phyloP scores from a whole-genome alignment of 225 moss, liverwort and hornwort genomes.

The Physcomitrium patens region DNA sequence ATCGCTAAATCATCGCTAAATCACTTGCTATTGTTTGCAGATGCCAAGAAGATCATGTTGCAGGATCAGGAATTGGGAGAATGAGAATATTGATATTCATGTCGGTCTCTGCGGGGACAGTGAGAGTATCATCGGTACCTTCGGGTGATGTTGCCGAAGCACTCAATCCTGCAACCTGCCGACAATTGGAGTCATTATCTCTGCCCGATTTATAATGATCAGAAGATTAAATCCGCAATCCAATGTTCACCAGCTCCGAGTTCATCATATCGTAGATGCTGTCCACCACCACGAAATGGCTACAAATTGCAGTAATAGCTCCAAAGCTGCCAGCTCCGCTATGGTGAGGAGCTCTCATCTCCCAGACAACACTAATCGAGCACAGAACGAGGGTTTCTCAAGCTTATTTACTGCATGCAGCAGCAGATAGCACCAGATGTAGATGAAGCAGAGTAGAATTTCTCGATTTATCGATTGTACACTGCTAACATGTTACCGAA shows the following conservation, averaged over 20 bases:
- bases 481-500: no score
- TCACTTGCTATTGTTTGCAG: conserved; percentile 31
- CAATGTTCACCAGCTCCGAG: not conserved
- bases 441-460: no score
- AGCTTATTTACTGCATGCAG: no score
- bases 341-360: no score
- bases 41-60: conserved; percentile 58
- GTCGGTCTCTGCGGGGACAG: conserved; percentile 49
- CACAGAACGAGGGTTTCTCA: no score
- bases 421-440: no score
- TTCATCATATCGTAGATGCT: no score
- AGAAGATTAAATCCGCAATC: not conserved
- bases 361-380: no score
- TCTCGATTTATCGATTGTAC: no score
- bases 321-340: no score
- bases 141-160: conserved; percentile 8
- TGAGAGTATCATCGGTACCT: conserved; percentile 49
- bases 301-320: no score
- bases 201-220: not conserved
- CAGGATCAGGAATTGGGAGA: conserved; percentile 50
- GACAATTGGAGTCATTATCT: not conserved
- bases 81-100: conserved; percentile 48
- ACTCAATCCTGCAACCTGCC: conserved; percentile 1
- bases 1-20: conserved; percentile 18
- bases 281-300: no score